phyloP scores from a whole-genome alignment of 768 basidiomycete genomes.

The Exidia glandulosa region DNA sequence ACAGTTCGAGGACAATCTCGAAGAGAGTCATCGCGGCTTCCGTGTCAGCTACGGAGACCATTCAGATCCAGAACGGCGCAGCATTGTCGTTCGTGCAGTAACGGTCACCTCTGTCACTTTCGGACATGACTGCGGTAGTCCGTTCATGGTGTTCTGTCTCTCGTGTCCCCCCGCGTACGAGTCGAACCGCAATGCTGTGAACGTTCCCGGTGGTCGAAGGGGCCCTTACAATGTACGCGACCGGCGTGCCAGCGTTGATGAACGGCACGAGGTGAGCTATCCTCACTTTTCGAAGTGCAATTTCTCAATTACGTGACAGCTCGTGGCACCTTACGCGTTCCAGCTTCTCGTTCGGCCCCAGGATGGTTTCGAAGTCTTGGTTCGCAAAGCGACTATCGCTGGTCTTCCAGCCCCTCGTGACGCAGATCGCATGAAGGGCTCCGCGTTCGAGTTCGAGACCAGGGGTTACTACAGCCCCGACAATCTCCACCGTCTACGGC shows the following conservation, averaged over 20 bases:
- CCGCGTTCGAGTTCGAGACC: background rate
- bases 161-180: background rate
- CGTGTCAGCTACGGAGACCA: background rate
- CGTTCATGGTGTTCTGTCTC: slow-evolving; percentile 31
- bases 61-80: slow-evolving; percentile 11
- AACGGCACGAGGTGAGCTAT: slow-evolving; percentile 40
- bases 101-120: slow-evolving; percentile 50
- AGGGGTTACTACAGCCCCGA: slow-evolving; percentile 38
- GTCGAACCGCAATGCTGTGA: background rate
- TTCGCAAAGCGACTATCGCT: slow-evolving; percentile 32
- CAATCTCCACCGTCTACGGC: slow-evolving; percentile 34
- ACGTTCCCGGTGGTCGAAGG: slow-evolving; percentile 34
- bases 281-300: slow-evolving; percentile 55
- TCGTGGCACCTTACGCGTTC: background rate
- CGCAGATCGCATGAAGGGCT: slow-evolving; percentile 4
- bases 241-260: slow-evolving; percentile 49
- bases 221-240: slow-evolving; percentile 52
- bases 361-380: slow-evolving; percentile 49
- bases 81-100: slow-evolving; percentile 42
- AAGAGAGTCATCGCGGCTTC: background rate
- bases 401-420: slow-evolving; percentile 20
- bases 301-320: slow-evolving; percentile 31
- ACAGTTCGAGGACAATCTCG: background rate
- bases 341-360: slow-evolving; percentile 56
- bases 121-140: slow-evolving; percentile 48